phyloP scores from a whole-genome alignment of 768 basidiomycete species.

The Macrolepiota dolichaula region DNA sequence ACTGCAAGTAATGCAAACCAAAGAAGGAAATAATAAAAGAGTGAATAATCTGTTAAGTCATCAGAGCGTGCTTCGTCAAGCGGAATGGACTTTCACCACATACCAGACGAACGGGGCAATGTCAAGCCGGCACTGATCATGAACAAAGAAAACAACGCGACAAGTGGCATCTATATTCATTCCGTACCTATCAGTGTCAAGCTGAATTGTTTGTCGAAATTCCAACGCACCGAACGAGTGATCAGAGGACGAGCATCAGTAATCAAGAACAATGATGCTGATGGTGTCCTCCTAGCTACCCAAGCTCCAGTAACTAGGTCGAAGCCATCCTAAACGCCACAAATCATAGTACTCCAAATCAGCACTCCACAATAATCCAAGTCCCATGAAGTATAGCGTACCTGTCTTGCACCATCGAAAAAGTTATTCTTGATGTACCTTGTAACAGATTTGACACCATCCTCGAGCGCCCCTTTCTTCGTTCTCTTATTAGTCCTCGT shows the following conservation, averaged over 20 bases:
- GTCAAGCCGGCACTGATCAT: conserved; percentile 88
- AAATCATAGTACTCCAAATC: neutral
- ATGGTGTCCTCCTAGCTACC: conserved; percentile 76
- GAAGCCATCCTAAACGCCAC: conserved; percentile 73
- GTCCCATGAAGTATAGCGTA: conserved; percentile 22
- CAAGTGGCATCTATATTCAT: conserved; percentile 70
- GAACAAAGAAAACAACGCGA: conserved; percentile 76
- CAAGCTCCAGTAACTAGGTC: conserved; percentile 92
- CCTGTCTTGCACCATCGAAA: conserved; percentile 92
- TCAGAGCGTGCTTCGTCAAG: neutral
- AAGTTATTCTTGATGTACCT: conserved; percentile 96
- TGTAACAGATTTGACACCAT: conserved; percentile 78
- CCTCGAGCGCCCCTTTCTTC: conserved; percentile 72
- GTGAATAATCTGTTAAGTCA: conserved; percentile 66
- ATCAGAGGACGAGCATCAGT: conserved; percentile 79
- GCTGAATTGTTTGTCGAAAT: neutral
- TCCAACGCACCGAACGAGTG: conserved; percentile 69
- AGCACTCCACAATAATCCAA: neutral
- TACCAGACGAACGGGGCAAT: conserved; percentile 84
- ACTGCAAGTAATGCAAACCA: conserved; percentile 67
- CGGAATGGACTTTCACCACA: conserved; percentile 19
- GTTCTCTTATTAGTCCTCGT: conserved; percentile 92
- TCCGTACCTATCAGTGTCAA: neutral
- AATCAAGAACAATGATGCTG: conserved; percentile 67
- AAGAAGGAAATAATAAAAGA: conserved; percentile 79